Percentiles rank a stretch among this genome's conserved stretches.
Conservation (phyloP, 805 yeast genomes). For the Zygosaccharomyces pseudorouxii region DNA sequence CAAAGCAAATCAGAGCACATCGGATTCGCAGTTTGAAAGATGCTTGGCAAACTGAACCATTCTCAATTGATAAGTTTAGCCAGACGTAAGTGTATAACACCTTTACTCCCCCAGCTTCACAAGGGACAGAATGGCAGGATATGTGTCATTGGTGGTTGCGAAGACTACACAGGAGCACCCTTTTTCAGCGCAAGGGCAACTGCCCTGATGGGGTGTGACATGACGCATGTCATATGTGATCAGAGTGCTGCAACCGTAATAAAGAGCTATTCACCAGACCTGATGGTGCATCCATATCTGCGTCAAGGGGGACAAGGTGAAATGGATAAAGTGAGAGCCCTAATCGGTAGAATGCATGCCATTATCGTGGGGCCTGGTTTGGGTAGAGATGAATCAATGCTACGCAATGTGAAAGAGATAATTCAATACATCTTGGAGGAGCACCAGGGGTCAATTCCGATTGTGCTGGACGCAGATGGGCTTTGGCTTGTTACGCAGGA, state of each 20-base stretch:
- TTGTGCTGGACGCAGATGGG: slow-evolving; percentile 90
- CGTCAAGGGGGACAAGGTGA: slow-evolving; percentile 46
- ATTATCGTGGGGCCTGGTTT: slow-evolving; percentile 92
- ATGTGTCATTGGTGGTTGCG: slow-evolving; percentile 88
- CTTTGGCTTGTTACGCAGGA: slow-evolving; percentile 54
- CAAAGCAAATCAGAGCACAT: too few species aligned
- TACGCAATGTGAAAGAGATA: slow-evolving; percentile 52
- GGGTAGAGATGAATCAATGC: slow-evolving; percentile 74
- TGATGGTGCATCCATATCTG: slow-evolving; percentile 94
- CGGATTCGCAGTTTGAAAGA: neutral
- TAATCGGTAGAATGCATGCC: slow-evolving; percentile 68
- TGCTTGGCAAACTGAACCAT: slow-evolving; percentile 23
- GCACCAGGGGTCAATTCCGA: slow-evolving; percentile 53
- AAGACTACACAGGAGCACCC: slow-evolving; percentile 97
- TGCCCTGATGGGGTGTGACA: slow-evolving; percentile 79
- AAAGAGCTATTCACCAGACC: slow-evolving; percentile 83
- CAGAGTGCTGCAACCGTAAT: slow-evolving; percentile 70
- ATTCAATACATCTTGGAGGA: slow-evolving; percentile 45
- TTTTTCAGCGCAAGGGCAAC: slow-evolving; percentile 84
- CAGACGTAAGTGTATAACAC: slow-evolving; percentile 59
- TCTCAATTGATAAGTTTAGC: slow-evolving; percentile 48
- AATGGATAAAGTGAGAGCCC: slow-evolving; percentile 48
- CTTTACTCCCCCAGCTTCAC: slow-evolving; percentile 62
- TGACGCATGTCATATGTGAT: slow-evolving; percentile 89
- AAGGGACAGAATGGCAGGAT: slow-evolving; percentile 90